Evolutionary conservation across 2,329 filamentous ascomycete species (phyloP).

Genomic region (Colletotrichum salicis): DNA sequence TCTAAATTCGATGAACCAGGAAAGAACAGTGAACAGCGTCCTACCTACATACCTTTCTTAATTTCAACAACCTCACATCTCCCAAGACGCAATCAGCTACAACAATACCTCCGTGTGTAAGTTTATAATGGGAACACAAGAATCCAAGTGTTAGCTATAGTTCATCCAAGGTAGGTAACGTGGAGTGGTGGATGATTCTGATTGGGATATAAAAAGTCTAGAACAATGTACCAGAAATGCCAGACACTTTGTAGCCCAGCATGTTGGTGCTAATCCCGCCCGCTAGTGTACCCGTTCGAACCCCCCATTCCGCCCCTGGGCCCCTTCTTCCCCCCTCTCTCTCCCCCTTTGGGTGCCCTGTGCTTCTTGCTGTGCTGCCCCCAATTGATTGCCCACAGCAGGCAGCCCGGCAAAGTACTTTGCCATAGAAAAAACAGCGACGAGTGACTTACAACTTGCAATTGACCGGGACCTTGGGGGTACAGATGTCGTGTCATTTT

Average conservation of each 20-base stretch:
- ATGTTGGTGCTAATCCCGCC: constrained; percentile 9
- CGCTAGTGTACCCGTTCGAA: constrained; percentile 21
- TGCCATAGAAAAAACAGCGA: not conserved
- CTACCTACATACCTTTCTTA: too few relatives aligned
- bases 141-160: not conserved
- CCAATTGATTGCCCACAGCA: constrained; percentile 24
- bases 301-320: not conserved
- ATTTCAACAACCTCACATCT: not conserved
- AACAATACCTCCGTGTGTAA: too few relatives aligned
- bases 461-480: not conserved
- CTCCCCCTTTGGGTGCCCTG: constrained; percentile 8
- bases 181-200: constrained; percentile 3
- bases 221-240: constrained; percentile 6
- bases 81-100: not conserved
- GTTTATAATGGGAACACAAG: not conserved
- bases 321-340: not conserved
- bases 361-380: constrained; percentile 20
- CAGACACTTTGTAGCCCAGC: constrained; percentile 14
- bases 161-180: not conserved
- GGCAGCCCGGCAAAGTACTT: not conserved
- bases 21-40: not conserved
- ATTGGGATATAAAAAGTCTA: constrained; percentile 13
- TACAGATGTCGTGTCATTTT: constrained; percentile 33
- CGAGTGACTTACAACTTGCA: not conserved
- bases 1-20: not conserved